phyloP scores from a whole-genome alignment of 2,329 filamentous ascomycete species.

The Exophiala mesophila region DNA sequence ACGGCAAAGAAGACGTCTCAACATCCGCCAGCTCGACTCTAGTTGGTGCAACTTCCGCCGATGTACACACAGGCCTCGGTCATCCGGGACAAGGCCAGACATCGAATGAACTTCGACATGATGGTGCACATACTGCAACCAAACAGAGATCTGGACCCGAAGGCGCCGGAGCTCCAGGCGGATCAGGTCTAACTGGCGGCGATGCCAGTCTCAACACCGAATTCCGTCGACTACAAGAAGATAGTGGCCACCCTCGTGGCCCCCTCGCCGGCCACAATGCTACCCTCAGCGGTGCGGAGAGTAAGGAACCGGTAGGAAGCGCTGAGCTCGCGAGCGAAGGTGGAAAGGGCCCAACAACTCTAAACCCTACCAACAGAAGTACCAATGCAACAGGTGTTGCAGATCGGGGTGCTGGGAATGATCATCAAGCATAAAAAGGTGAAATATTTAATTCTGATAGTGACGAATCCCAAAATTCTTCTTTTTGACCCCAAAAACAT shows the following conservation, averaged over 20 bases:
- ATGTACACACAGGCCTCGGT: constrained; percentile 51
- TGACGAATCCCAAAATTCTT: too few relatives aligned
- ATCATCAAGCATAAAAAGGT: background rate
- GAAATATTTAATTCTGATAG: too few relatives aligned
- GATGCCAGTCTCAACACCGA: constrained; percentile 13
- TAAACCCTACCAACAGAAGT: constrained; percentile 1
- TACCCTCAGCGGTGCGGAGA: constrained; percentile 16
- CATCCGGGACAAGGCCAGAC: constrained; percentile 49
- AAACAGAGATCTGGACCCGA: constrained; percentile 40
- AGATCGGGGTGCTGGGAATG: constrained; percentile 9
- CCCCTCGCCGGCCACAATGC: constrained; percentile 17
- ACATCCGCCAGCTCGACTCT: constrained; percentile 45
- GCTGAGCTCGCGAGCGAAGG: constrained; percentile 15
- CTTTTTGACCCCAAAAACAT: too few relatives aligned
- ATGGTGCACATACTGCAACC: constrained; percentile 40
- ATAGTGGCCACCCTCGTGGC: constrained; percentile 10
- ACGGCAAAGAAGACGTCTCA: constrained; percentile 39
- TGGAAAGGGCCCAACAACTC: constrained; percentile 3
- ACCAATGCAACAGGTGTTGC: constrained; percentile 8
- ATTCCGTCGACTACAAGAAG: constrained; percentile 15
- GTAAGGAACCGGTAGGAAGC: constrained; percentile 10
- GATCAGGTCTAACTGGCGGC: constrained; percentile 11
- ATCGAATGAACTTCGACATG: constrained; percentile 44
- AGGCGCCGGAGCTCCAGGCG: constrained; percentile 35
- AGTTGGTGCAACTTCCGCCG: constrained; percentile 48